Evolutionary conservation across 164 flowering plant species (phyloP), one percentile per base, ranked within the genome.

Genomic region (Akebia trifoliata): DNA sequence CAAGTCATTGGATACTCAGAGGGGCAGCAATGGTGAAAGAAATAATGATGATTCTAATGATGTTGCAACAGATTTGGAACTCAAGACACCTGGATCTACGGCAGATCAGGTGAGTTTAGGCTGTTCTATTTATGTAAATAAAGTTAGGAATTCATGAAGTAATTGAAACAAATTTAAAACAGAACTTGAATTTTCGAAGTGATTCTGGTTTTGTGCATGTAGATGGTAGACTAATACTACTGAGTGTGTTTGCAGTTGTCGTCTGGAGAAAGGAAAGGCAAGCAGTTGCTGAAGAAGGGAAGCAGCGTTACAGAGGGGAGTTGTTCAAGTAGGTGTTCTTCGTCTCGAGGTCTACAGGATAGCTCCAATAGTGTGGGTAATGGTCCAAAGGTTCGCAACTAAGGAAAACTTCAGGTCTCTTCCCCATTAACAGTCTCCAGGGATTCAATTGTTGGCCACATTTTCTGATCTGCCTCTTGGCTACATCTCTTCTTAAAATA

Each of bases 1-100:
- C 62, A 84, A 76, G 57, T 68, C 81, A 50, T 56, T 71, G 8
- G 76, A 71, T 61, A 66, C 50, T 37, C 75, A 61, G 43, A 70
- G 66, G 48, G 72, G 71, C 54, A 63, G 68, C 60, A 68, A 70
- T 63, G 55, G 18, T 30, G 80, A 75, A 28, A 74, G 63, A 57
- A 65, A 67, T n/a, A n/a, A n/a, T 28, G 76, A 76, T 8, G 81
- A 71, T 49, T 80, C 87, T 15, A 69, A 74, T 68, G 92, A 82
- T 26, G 90, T 89, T 7, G 88, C 69, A 3, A 86, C 90, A 20
- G 85, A 84, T 18, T 69, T 87, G 70, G 86, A 82, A 50, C 85
- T 87, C 8, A 86, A 86, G 74, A 81, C 72, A 20, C 90, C 88
- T 31, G 95, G 90, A 54, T 82, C 85, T 36, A 66, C 77, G n/a